Base-by-base conservation (phyloP, 345 rosid genomes). In the Acer negundo region DNA sequence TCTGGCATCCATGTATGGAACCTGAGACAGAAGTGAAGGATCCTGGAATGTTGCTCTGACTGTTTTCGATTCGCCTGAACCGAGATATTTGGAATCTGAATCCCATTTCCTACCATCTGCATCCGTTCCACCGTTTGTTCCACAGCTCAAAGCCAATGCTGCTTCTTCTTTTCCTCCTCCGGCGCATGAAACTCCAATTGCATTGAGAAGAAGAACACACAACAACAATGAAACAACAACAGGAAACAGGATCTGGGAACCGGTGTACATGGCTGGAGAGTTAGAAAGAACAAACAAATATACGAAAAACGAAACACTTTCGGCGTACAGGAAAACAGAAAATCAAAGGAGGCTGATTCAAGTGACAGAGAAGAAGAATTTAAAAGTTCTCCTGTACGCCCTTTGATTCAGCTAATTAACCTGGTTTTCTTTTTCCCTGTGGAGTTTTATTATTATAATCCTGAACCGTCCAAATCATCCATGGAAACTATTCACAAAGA, bases 1-100 rank as follows among this genome's bases (percentile, higher is more conserved):
- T 77, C 98, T 86, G 9, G 95, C 95, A 8, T 84, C 84, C 97
- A 93, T 91, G 79, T 85, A 91, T 7, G 97, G 98, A 67, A 92
- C 53, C 10, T 78, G 62, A 0, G 97, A 91, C 46, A 75, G 78
- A 75, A 91, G 91, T 0, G 95, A 86, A 75, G 97, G 88, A 70
- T 93, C 97, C 75, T 92, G 97, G 70, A 75, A 79, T 12, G 85
- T 75, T 44, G 97, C 92, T 65, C 77, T 82, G 9, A 83, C 86
- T 0, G 76, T 69, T 16, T 69, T 78, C 4, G 92, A 87, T 46
- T 75, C 75, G 5, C 74, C 75, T 4, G 87, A 78, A 20, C 58
- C 31, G 42, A 94, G 70, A 78, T 83, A 91, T 69, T 87, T 87
- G 3, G 76, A 56, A 78, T 96, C 94, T 0, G 92, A 77, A 44